Evolutionary conservation across 2,329 filamentous ascomycete genomes (phyloP).

Genomic region (Colletotrichum sidae): DNA sequence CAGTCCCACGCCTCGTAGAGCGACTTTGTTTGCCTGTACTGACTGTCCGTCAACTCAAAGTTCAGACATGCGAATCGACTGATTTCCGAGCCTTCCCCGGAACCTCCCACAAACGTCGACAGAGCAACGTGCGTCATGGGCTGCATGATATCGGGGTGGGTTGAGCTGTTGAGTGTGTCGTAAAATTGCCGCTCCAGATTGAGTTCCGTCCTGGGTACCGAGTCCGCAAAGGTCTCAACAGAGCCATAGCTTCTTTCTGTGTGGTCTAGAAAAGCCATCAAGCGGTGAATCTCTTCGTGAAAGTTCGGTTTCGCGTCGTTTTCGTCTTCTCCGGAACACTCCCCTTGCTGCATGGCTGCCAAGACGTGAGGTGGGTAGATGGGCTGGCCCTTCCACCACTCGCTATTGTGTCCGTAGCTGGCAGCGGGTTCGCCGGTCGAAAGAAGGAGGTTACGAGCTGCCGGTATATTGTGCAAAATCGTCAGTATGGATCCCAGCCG

Average conservation of each 20-base stretch:
- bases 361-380: slow-evolving; percentile 57
- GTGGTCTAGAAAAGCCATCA: slow-evolving; percentile 72
- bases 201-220: slow-evolving; percentile 46
- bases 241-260: slow-evolving; percentile 71
- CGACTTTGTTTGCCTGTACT: slow-evolving; percentile 54
- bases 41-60: slow-evolving; percentile 49
- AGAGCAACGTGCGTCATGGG: slow-evolving; percentile 48
- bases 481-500: slow-evolving; percentile 66
- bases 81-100: slow-evolving; percentile 45
- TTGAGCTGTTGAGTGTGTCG: slow-evolving; percentile 48
- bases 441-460: slow-evolving; percentile 67
- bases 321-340: slow-evolving; percentile 43
- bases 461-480: slow-evolving; percentile 70
- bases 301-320: slow-evolving; percentile 52
- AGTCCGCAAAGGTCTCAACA: slow-evolving; percentile 58
- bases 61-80: slow-evolving; percentile 56
- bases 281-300: slow-evolving; percentile 67
- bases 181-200: slow-evolving; percentile 59
- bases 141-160: slow-evolving; percentile 39
- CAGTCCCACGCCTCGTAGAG: slow-evolving; percentile 62
- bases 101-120: slow-evolving; percentile 40
- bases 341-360: slow-evolving; percentile 46
- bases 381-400: slow-evolving; percentile 71
- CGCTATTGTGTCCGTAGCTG: slow-evolving; percentile 65
- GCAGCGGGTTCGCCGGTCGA: slow-evolving; percentile 52